phyloP scores from a whole-genome alignment of 257 asterid species.

The Nicotiana tomentosiformis region DNA sequence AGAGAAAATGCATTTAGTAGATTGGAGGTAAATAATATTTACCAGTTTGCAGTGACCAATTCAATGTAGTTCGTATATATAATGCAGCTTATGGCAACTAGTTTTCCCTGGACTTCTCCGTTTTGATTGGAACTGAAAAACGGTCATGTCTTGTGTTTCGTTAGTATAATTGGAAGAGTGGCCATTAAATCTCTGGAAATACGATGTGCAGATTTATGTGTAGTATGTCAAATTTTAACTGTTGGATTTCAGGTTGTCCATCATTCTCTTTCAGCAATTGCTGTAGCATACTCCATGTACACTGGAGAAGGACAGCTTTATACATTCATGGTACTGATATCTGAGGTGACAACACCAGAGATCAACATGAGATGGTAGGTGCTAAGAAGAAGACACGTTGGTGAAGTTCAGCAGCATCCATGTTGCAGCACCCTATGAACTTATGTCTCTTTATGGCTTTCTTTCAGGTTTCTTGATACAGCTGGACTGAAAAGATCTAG shows the following conservation, averaged over 20 bases:
- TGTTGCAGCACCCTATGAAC: constrained; percentile 2
- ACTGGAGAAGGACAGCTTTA: constrained; percentile 96
- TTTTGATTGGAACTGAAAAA: background rate
- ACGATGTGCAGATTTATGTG: background rate
- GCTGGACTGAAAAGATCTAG: constrained; percentile 81
- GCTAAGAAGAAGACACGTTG: background rate
- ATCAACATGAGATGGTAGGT: constrained; percentile 89
- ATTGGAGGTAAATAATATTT: too few species aligned
- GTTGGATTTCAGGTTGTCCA: constrained; percentile 73
- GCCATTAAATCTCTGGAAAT: background rate
- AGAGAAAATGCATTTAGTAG: too few species aligned
- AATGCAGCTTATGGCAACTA: background rate
- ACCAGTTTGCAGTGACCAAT: background rate
- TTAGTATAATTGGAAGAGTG: background rate
- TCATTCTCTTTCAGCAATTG: constrained; percentile 84
- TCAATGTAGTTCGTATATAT: background rate
- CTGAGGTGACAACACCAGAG: constrained; percentile 92
- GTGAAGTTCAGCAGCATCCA: background rate
- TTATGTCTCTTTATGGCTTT: constrained; percentile 22
- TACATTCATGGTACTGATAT: constrained; percentile 95
- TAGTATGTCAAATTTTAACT: constrained; percentile 18
- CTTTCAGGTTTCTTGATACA: constrained; percentile 76
- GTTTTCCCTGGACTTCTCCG: background rate
- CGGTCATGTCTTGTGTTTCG: background rate
- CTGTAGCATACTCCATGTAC: constrained; percentile 84